Percentiles rank a stretch among this genome's conserved stretches.
These are phyloP conservation scores for Chimonanthus praecox DNA, from an alignment of 164 flowering plant species.

Conservation along the genomic window DNA sequence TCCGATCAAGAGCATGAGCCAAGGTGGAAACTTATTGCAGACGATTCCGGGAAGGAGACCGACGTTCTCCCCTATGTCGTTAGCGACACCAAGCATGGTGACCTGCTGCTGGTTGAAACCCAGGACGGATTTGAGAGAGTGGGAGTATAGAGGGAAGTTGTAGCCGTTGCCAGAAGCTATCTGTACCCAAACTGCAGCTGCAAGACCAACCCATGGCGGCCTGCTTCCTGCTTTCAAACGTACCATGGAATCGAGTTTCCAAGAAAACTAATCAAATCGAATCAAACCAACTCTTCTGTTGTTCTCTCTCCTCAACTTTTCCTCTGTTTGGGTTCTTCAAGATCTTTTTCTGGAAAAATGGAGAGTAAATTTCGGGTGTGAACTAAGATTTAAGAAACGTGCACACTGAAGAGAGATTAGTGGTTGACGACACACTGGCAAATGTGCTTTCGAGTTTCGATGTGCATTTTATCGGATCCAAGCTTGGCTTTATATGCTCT, in stretches of 20 bases:
- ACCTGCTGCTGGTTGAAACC: slow-evolving; percentile 74
- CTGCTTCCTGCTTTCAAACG: slow-evolving; percentile 57
- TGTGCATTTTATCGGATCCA: too few species aligned
- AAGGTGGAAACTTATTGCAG: slow-evolving; percentile 72
- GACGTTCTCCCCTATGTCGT: slow-evolving; percentile 73
- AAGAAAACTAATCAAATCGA: background rate
- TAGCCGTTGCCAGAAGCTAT: slow-evolving; percentile 63
- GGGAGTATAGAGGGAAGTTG: slow-evolving; percentile 73
- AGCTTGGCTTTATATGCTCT: too few species aligned
- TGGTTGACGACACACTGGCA: too few species aligned
- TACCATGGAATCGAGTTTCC: slow-evolving; percentile 6
- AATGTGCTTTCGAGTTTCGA: too few species aligned
- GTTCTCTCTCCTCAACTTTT: background rate
- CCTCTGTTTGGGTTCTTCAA: background rate
- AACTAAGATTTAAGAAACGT: too few species aligned
- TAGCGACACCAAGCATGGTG: slow-evolving; percentile 76
- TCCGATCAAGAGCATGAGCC: slow-evolving; percentile 58
- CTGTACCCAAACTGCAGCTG: slow-evolving; percentile 70
- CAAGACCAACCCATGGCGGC: slow-evolving; percentile 87
- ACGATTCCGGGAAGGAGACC: slow-evolving; percentile 69
- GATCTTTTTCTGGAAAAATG: too few species aligned
- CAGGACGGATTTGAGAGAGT: slow-evolving; percentile 60
- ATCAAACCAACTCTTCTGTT: background rate
- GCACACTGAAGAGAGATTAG: too few species aligned
- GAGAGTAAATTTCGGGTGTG: too few species aligned